Evolutionary conservation across 2,329 filamentous ascomycete species (phyloP).

Genomic region (Fusarium duplospermum): DNA sequence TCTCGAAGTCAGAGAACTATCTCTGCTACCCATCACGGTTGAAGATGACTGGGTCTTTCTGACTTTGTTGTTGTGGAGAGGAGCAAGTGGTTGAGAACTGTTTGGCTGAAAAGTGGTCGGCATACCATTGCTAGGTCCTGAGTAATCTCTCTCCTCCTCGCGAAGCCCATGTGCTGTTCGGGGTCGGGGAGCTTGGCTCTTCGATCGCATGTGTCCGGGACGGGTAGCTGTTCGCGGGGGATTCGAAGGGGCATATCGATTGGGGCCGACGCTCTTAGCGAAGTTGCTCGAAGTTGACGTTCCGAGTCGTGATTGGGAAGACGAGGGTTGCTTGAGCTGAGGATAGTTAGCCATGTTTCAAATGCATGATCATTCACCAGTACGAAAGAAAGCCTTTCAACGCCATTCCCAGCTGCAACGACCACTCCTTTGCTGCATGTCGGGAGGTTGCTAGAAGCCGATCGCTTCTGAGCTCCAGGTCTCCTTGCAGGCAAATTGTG

Average conservation of each 20-base stretch:
- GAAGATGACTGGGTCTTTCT: constrained; percentile 44
- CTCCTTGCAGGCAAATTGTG: not conserved
- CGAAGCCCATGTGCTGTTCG: constrained; percentile 56
- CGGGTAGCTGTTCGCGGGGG: constrained; percentile 61
- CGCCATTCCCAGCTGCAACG: not conserved
- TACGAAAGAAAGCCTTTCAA: constrained; percentile 23
- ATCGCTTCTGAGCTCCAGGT: constrained; percentile 4
- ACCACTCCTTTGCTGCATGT: not conserved
- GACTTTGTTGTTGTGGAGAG: constrained; percentile 42
- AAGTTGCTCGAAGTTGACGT: constrained; percentile 60
- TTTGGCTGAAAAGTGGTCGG: constrained; percentile 22
- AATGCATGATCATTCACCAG: not conserved
- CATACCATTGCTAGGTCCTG: constrained; percentile 52
- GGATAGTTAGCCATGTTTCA: constrained; percentile 9
- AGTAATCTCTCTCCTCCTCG: constrained; percentile 54
- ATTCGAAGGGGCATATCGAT: constrained; percentile 57
- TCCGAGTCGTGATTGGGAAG: constrained; percentile 51
- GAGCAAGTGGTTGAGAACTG: constrained; percentile 17
- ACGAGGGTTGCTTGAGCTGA: constrained; percentile 51
- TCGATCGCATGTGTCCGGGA: constrained; percentile 59
- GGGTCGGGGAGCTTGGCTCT: constrained; percentile 52
- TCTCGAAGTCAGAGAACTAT: constrained; percentile 56
- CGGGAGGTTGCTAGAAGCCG: constrained; percentile 6
- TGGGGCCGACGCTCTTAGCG: constrained; percentile 67
- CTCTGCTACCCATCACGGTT: constrained; percentile 50